Conservation (phyloP, 1,284 basidiomycete genomes). For the Pulveroboletus sp. region DNA sequence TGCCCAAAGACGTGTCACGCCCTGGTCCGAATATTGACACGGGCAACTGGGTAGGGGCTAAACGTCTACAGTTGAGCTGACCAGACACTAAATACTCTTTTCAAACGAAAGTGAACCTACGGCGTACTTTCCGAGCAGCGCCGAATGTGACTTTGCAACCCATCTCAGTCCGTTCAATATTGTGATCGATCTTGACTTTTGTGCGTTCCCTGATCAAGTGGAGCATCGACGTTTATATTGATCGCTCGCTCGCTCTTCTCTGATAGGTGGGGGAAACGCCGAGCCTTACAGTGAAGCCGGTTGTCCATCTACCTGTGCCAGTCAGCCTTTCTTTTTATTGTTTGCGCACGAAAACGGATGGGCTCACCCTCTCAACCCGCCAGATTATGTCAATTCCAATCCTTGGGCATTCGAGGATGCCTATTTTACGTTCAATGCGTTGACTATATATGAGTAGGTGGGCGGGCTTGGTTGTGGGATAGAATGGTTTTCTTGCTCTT, state of each 20-base stretch:
- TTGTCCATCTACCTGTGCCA: constrained; percentile 34
- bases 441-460: constrained; percentile 18
- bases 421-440: constrained; percentile 22
- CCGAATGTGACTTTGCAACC: constrained; percentile 16
- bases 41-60: constrained; percentile 20
- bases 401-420: constrained; percentile 16
- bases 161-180: constrained; percentile 23
- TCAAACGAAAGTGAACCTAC: constrained; percentile 14
- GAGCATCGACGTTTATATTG: too few relatives aligned
- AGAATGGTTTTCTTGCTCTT: not conserved
- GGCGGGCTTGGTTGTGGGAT: not conserved
- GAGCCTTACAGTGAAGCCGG: constrained; percentile 25
- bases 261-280: constrained; percentile 36
- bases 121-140: constrained; percentile 23
- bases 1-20: constrained; percentile 18
- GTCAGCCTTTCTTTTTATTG: constrained; percentile 22
- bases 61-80: too few relatives aligned
- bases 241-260: too few relatives aligned
- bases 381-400: constrained; percentile 16
- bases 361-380: not conserved
- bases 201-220: constrained; percentile 7
- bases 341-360: not conserved
- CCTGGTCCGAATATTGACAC: constrained; percentile 21
- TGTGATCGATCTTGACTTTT: constrained; percentile 24
- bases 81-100: not conserved